These are phyloP conservation scores for Fusarium sp. DNA, from an alignment of 2,329 filamentous ascomycete genomes.

Conservation along the genomic window DNA sequence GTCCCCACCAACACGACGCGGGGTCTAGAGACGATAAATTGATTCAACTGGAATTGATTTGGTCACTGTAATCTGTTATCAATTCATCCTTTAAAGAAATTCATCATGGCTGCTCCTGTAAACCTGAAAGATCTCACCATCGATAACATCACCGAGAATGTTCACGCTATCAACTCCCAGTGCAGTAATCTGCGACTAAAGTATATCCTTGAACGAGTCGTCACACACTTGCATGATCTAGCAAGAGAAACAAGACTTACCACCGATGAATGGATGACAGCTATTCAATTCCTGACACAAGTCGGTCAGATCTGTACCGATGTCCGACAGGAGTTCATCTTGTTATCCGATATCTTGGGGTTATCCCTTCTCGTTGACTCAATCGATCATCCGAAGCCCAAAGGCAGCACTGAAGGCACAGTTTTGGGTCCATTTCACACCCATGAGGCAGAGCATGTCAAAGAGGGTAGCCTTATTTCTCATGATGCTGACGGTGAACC, in stretches of 20 bases:
- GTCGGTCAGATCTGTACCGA: slow-evolving; percentile 77
- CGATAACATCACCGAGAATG: slow-evolving; percentile 81
- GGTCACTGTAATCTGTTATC: not conserved
- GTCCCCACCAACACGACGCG: slow-evolving; percentile 1
- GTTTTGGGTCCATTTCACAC: slow-evolving; percentile 87
- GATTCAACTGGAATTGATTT: not conserved
- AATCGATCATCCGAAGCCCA: slow-evolving; percentile 81
- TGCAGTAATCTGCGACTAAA: slow-evolving; percentile 71
- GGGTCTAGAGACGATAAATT: slow-evolving; percentile 5
- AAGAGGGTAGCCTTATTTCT: slow-evolving; percentile 69
- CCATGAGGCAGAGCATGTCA: slow-evolving; percentile 70
- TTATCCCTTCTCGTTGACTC: slow-evolving; percentile 80
- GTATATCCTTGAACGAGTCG: slow-evolving; percentile 76
- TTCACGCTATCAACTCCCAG: slow-evolving; percentile 76
- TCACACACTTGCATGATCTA: slow-evolving; percentile 81
- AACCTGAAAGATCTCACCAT: slow-evolving; percentile 68
- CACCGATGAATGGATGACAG: slow-evolving; percentile 79
- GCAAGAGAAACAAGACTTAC: slow-evolving; percentile 79
- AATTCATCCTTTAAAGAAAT: not conserved
- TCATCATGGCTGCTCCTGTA: slow-evolving; percentile 18
- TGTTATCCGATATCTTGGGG: slow-evolving; percentile 80
- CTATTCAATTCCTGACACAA: slow-evolving; percentile 74
- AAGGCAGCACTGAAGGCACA: slow-evolving; percentile 76
- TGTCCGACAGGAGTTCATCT: slow-evolving; percentile 81
- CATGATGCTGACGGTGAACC: slow-evolving; percentile 74